Percentiles rank a stretch among this genome's conserved stretches.
phyloP scores from a whole-genome alignment of 1,284 basidiomycete species.

The Leccinum huronense region DNA sequence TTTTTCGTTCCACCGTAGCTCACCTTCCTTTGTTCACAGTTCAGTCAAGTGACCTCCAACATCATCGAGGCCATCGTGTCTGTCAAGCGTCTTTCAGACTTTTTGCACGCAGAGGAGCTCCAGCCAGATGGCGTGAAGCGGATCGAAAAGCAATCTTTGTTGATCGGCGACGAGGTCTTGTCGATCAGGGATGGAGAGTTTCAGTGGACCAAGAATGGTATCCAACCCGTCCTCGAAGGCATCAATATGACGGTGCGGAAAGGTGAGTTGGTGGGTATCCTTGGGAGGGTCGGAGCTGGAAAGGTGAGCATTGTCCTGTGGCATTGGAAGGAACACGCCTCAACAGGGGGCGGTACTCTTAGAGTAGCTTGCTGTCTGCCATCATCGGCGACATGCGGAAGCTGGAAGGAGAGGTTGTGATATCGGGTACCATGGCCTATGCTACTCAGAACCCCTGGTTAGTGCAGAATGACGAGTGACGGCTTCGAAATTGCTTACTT shows the following conservation, averaged over 20 bases:
- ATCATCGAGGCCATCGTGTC: constrained; percentile 88
- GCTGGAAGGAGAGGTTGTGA: constrained; percentile 66
- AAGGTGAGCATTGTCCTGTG: constrained; percentile 54
- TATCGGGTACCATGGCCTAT: constrained; percentile 83
- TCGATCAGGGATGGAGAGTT: constrained; percentile 76
- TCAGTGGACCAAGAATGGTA: constrained; percentile 62
- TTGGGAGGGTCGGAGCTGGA: constrained; percentile 91
- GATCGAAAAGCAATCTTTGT: constrained; percentile 43
- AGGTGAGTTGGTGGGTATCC: constrained; percentile 84
- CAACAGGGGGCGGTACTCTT: background rate
- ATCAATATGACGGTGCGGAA: constrained; percentile 77
- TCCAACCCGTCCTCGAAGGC: constrained; percentile 69
- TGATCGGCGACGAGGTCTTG: constrained; percentile 67
- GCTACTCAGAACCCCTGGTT: constrained; percentile 89
- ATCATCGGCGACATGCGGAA: constrained; percentile 89
- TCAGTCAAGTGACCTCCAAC: constrained; percentile 70
- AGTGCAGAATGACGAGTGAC: constrained; percentile 13
- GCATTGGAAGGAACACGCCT: background rate
- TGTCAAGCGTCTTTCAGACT: constrained; percentile 74
- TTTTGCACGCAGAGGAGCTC: constrained; percentile 79
- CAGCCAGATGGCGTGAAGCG: constrained; percentile 70
- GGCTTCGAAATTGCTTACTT: constrained; percentile 3
- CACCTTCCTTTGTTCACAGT: constrained; percentile 38
- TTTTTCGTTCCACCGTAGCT: constrained; percentile 3
- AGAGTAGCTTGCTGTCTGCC: constrained; percentile 72